Conservation (phyloP, 768 basidiomycete genomes). For the Phlebiopsis flavidoalba region DNA sequence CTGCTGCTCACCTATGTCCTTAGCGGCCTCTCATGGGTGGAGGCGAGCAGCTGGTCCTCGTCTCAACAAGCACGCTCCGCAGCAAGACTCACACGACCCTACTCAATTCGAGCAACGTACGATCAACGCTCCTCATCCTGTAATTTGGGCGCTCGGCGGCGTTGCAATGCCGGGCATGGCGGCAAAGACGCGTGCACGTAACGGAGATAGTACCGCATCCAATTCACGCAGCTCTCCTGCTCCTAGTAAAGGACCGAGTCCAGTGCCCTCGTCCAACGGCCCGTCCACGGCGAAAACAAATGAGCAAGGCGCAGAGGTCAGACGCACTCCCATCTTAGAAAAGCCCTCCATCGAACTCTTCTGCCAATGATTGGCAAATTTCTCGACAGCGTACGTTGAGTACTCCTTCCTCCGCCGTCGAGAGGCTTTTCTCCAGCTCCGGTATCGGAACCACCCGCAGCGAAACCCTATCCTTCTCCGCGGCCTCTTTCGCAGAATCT, state of each 20-base stretch:
- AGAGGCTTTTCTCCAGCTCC: conserved; percentile 6
- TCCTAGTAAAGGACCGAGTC: background rate
- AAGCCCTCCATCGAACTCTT: conserved; percentile 24
- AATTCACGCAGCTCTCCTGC: background rate
- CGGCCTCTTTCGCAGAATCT: conserved; percentile 1
- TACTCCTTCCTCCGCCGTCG: conserved; percentile 30
- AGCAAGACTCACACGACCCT: conserved; percentile 60
- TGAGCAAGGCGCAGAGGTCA: conserved; percentile 36
- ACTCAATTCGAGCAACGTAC: conserved; percentile 62
- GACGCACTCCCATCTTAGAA: conserved; percentile 30
- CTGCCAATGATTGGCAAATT: conserved; percentile 6
- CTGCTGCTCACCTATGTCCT: conserved; percentile 44
- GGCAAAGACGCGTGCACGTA: conserved; percentile 13
- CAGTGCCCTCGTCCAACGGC: background rate
- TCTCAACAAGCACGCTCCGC: conserved; percentile 67
- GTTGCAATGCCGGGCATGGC: conserved; percentile 75
- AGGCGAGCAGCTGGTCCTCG: conserved; percentile 67
- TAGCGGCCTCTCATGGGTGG: conserved; percentile 81
- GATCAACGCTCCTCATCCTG: conserved; percentile 51
- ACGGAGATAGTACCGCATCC: conserved; percentile 2
- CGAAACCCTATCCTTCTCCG: background rate
- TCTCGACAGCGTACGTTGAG: conserved; percentile 47
- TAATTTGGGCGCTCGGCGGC: conserved; percentile 68
- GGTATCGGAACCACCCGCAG: background rate
- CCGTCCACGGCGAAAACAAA: background rate